Evolutionary conservation across 352 stramenopile genomes (phyloP).

Genomic region (Globisporangium spinosum): DNA sequence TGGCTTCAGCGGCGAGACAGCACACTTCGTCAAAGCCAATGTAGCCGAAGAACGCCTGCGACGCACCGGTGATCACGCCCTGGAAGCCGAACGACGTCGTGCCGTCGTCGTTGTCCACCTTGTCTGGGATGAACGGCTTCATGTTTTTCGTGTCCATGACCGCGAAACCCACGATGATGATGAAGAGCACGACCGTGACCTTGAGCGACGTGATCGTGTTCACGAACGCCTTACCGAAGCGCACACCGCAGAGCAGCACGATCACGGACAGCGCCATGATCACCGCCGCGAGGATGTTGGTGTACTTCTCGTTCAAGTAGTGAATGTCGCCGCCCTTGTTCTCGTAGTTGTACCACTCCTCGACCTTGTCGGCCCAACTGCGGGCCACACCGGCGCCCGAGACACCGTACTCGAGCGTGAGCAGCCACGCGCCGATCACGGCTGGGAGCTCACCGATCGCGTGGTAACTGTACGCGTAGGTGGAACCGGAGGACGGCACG

Average conservation of each 20-base stretch:
- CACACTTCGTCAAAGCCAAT: constrained; percentile 93
- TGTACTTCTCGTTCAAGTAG: constrained; percentile 60
- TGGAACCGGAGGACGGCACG: constrained; percentile 86
- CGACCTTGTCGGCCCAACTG: constrained; percentile 90
- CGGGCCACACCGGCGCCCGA: constrained; percentile 88
- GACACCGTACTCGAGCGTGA: constrained; percentile 93
- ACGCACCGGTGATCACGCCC: constrained; percentile 72
- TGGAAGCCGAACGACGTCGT: constrained; percentile 28
- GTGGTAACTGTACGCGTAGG: constrained; percentile 93
- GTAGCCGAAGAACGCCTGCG: constrained; percentile 90
- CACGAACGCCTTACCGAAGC: constrained; percentile 88
- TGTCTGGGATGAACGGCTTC: constrained; percentile 62
- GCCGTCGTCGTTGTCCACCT: neutral
- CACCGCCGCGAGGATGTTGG: constrained; percentile 56
- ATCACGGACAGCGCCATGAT: constrained; percentile 69
- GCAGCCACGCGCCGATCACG: constrained; percentile 79
- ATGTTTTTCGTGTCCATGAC: constrained; percentile 83
- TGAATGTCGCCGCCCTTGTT: constrained; percentile 31
- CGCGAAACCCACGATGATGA: constrained; percentile 86
- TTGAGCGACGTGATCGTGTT: constrained; percentile 86
- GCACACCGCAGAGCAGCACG: constrained; percentile 79
- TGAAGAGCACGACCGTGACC: constrained; percentile 87
- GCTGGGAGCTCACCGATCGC: constrained; percentile 91
- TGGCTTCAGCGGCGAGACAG: constrained; percentile 76
- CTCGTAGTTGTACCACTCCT: constrained; percentile 55